Percentiles rank a stretch among this genome's conserved stretches.
Evolutionary conservation across 805 yeast genomes (phyloP).

Genomic region (Wickerhamiella parazyma): DNA sequence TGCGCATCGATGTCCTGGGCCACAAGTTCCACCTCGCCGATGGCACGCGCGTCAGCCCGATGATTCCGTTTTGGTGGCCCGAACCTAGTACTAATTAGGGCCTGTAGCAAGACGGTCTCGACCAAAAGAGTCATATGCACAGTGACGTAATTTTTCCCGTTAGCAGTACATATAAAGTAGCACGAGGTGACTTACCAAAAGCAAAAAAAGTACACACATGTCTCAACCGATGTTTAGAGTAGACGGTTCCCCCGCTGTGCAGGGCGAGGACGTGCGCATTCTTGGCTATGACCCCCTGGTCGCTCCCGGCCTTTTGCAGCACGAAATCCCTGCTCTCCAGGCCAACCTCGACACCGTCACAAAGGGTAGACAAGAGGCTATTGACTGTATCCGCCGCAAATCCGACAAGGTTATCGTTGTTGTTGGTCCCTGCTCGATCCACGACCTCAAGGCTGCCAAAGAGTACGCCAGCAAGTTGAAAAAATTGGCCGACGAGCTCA

Average conservation of each 20-base stretch:
- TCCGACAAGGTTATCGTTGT: constrained; percentile 79
- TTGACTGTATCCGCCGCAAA: constrained; percentile 54
- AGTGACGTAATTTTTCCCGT: background rate
- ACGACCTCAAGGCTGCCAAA: constrained; percentile 77
- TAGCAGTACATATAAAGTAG: background rate
- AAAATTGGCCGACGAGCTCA: constrained; percentile 52
- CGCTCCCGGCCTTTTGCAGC: constrained; percentile 82
- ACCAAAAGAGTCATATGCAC: background rate
- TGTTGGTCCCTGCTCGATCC: constrained; percentile 96
- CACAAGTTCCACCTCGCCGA: constrained; percentile 14
- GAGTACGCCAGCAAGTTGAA: constrained; percentile 69
- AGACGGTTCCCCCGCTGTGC: constrained; percentile 31
- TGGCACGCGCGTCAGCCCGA: constrained; percentile 36
- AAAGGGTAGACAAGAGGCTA: constrained; percentile 65
- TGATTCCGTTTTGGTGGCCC: constrained; percentile 71
- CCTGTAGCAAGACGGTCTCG: background rate
- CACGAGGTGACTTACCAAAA: background rate
- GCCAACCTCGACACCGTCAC: constrained; percentile 48
- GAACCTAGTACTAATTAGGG: constrained; percentile 13
- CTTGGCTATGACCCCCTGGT: constrained; percentile 88
- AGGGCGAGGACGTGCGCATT: constrained; percentile 45
- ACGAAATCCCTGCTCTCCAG: constrained; percentile 58
- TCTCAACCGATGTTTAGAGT: constrained; percentile 25
- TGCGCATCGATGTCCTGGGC: constrained; percentile 31
- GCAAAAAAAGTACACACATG: background rate